Evolutionary conservation across 495 filamentous ascomycete species (phyloP), one percentile per base, ranked within the genome.

Genomic region (Penicillium longicatenatum): DNA sequence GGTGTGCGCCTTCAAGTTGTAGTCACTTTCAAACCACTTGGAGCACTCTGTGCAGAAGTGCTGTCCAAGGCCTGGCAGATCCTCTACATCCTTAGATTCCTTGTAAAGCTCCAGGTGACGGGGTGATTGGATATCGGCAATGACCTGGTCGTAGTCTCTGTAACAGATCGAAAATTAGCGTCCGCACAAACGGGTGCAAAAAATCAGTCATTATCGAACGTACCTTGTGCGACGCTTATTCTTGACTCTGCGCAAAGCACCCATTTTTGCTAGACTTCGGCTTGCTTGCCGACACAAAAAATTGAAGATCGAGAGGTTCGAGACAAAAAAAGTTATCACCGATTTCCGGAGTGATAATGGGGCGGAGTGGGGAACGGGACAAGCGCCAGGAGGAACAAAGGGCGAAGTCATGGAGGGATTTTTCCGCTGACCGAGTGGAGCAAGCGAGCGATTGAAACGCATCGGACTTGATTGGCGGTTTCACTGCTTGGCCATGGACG

Each of bases 11-110:
- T 84, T 79, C 57, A 96, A 76, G 64, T 87, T 94, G 63, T 84
- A 73, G 50, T 95, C 91, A 52, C 85, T 88, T 74, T 97, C 94
- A 70, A 93, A 97, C 87, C 89, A 97, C 77, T 96, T 97, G 39
- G 92, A 86, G 67, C 93, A 98, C 75, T 96, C 90, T n/a, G 89
- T 79, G 70, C 93, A 98, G 70, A 96, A 97, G 60, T 83, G 87
- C 65, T 80, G 76, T 6, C 93, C 93, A 26, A 97, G 76, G 0
- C 85, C 93, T 7, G 93, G 94, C 16, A 94, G 82, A 62, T 97
- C 93, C 68, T 96, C 93, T 19, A 82, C 75, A 24, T 89, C 87
- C 64, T 96, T 93, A 45, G 86, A 79, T 30, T 84, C 83, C 65
- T 91, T 90, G 79, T 86, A 88, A 49, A 89, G 83, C 39, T 81